Percentiles rank a stretch among this genome's conserved stretches.
phyloP scores from a whole-genome alignment of 2,329 filamentous ascomycete species.

The Nemania bipapillata region DNA sequence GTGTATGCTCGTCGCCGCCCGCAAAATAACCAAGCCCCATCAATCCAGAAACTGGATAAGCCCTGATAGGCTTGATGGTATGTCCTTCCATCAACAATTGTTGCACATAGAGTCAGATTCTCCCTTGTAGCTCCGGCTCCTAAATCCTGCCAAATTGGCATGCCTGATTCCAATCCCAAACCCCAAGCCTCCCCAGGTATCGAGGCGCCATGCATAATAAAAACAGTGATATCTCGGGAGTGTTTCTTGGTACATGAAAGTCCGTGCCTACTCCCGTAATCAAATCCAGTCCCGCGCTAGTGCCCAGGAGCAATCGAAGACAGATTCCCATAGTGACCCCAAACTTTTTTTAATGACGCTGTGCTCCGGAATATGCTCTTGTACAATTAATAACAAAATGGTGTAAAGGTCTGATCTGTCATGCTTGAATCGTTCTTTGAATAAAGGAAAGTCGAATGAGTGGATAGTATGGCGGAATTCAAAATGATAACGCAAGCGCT shows the following conservation, averaged over 20 bases:
- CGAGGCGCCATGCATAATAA: constrained; percentile 47
- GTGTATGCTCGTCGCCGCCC: constrained; percentile 39
- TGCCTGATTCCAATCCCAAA: constrained; percentile 39
- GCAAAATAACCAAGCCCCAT: constrained; percentile 48
- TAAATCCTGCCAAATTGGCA: constrained; percentile 29
- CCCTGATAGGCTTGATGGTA: constrained; percentile 38
- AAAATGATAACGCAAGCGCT: constrained; percentile 41
- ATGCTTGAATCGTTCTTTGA: constrained; percentile 45
- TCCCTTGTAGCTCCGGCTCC: constrained; percentile 29
- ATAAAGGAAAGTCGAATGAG: constrained; percentile 46
- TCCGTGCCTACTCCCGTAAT: constrained; percentile 42
- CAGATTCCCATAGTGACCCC: constrained; percentile 49
- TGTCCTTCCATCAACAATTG: constrained; percentile 18
- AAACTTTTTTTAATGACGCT: constrained; percentile 60
- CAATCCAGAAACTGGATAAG: constrained; percentile 48
- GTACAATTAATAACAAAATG: constrained; percentile 56
- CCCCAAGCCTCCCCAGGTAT: constrained; percentile 45
- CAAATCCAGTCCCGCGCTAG: constrained; percentile 48
- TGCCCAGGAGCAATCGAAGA: constrained; percentile 46
- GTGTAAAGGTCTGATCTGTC: constrained; percentile 43
- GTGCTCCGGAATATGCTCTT: constrained; percentile 63
- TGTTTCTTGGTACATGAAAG: constrained; percentile 48
- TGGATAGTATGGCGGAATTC: constrained; percentile 40
- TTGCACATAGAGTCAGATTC: constrained; percentile 23
- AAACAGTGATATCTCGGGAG: constrained; percentile 50